Base-by-base conservation (phyloP, 345 rosid species). In the Bruguiera parviflora region DNA sequence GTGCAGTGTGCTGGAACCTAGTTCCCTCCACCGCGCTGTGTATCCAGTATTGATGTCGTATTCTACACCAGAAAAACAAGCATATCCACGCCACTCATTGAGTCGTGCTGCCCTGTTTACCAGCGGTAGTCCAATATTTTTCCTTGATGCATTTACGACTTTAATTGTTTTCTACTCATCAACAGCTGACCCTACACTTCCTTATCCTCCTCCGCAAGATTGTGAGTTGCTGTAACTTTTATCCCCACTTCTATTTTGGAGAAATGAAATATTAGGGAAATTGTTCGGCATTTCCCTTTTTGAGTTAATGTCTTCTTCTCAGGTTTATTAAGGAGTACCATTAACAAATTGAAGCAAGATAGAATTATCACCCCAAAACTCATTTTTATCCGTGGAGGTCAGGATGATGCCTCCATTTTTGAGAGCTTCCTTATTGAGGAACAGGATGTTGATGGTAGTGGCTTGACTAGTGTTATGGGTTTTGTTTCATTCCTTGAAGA, bases 371-470 rank as follows among this genome's bases (percentile, higher is more conserved):
- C 97, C 58, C 96, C 97, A 3, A 95, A 85, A 76, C 89, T 95
- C 51, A 73, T 86, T 71, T 92, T 95, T 73, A 85, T 95, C 53
- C 85, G 83, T 49, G 97, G 91, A 76, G 97, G 92, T 72, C 88
- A 84, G 64, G 93, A 88, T 1, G 96, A 92, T 72, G 97, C 97
- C 58, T 81, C 97, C 0, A 82, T 73, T 4, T 92, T 92, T 33
- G 98, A 95, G 84, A 88, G 81, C 83, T 90, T 87, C 74, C 96
- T 95, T 22, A 92, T 95, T 0, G 99, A 95, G 84, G 99, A 95
- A 71, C 99, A 92, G 71, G 96, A 87, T n/a, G 98, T 92, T 0
- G 96, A 92, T 5, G 98, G 98, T 27, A 89, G 73, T 51, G 92
- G 96, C 80, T 85, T 86, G 69, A 81, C 96, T 56, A 90, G 91